Percentiles rank a stretch among this genome's conserved stretches.
Conservation (phyloP, 139 green algal genomes). For the Ettlia oleoabundans region DNA sequence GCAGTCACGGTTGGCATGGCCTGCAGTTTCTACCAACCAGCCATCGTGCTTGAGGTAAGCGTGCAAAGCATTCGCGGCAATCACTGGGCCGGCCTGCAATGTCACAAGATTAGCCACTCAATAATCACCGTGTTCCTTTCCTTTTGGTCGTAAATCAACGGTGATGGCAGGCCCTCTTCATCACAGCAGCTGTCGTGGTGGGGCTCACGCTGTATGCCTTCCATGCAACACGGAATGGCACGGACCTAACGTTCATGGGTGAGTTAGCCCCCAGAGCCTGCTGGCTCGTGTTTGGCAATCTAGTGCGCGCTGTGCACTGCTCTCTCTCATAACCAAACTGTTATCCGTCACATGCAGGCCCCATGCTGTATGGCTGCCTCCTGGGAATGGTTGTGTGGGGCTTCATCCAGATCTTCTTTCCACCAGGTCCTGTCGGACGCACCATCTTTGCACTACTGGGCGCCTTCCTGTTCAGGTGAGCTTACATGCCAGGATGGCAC, state of each 20-base stretch:
- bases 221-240: constrained; percentile 58
- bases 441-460: constrained; percentile 70
- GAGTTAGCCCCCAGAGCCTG: not conserved
- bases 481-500: not conserved
- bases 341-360: constrained; percentile 33
- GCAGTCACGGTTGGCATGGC: constrained; percentile 53
- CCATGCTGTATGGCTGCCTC: constrained; percentile 70
- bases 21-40: constrained; percentile 56
- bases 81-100: not conserved
- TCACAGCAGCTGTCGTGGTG: constrained; percentile 40
- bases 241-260: constrained; percentile 57
- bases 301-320: not conserved
- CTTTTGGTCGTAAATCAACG: not conserved
- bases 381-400: constrained; percentile 59
- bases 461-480: constrained; percentile 63
- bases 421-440: constrained; percentile 39
- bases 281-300: not conserved
- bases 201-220: constrained; percentile 76
- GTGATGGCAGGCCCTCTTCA: constrained; percentile 33
- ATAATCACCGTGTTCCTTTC: too few relatives aligned
- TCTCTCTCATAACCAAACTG: not conserved
- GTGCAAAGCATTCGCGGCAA: not conserved
- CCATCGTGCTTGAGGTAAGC: constrained; percentile 60
- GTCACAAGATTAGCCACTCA: not conserved
- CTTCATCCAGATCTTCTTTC: constrained; percentile 75